Conservation (phyloP, 179 eudicot genomes). For the Vitellaria paradoxa region DNA sequence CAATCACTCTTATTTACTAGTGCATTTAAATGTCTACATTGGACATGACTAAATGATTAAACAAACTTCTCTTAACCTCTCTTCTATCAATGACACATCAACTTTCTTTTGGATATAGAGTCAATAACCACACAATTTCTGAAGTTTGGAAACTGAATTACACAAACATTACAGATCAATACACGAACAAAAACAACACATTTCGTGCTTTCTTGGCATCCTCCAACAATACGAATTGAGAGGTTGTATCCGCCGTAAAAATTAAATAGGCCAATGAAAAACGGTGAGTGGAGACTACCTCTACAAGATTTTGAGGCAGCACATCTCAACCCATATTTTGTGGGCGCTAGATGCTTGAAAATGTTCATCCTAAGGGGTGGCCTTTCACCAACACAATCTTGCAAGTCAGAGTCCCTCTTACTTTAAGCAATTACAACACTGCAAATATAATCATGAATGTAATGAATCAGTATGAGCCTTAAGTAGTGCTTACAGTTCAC, state of each 20-base stretch:
- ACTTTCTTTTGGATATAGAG: no score
- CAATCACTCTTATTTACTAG: no score
- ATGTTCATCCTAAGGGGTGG: slow-evolving; percentile 36
- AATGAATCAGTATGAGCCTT: neutral
- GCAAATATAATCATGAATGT: neutral
- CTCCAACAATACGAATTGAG: neutral
- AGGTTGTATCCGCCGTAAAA: neutral
- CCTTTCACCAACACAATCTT: slow-evolving; percentile 11
- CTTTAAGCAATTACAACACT: neutral
- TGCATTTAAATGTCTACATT: no score
- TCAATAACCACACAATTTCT: neutral
- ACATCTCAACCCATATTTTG: slow-evolving; percentile 27
- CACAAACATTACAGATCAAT: neutral
- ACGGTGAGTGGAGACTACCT: slow-evolving; percentile 37
- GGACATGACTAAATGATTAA: no score
- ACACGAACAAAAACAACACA: neutral
- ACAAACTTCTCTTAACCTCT: no score
- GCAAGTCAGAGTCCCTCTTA: neutral
- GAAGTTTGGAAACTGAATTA: neutral
- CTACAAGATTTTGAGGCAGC: slow-evolving; percentile 23
- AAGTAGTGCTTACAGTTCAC: neutral
- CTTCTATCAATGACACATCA: no score
- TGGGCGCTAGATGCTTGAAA: slow-evolving; percentile 41
- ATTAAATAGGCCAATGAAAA: neutral
- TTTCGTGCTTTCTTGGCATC: neutral